A percentile compares a stretch with the other conserved stretches of the same genome.
phyloP scores from a whole-genome alignment of 1,284 basidiomycete species.

The Heterobasidion irregulare region DNA sequence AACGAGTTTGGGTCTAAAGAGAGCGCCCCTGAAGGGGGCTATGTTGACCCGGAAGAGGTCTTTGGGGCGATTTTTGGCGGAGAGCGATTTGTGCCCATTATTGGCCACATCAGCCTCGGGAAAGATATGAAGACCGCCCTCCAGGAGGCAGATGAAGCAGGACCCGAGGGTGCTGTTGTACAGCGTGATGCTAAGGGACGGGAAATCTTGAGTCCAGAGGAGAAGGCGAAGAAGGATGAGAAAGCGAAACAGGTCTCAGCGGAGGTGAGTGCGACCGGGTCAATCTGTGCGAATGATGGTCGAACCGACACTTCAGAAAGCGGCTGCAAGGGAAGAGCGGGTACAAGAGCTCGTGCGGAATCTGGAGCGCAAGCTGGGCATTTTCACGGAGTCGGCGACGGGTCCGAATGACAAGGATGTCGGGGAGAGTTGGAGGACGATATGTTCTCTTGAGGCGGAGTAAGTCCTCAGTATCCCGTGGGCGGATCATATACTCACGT shows the following conservation, averaged over 20 bases:
- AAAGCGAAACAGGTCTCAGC: constrained; percentile 59
- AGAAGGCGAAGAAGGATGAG: constrained; percentile 74
- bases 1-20: constrained; percentile 87
- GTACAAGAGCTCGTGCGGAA: constrained; percentile 81
- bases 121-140: constrained; percentile 97
- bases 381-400: constrained; percentile 87
- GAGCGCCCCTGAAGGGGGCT: constrained; percentile 70
- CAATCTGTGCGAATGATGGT: constrained; percentile 4
- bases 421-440: constrained; percentile 61
- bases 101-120: constrained; percentile 78
- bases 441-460: constrained; percentile 80
- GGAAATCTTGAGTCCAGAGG: constrained; percentile 74
- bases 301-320: constrained; percentile 47
- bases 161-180: constrained; percentile 23
- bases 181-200: constrained; percentile 58
- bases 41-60: constrained; percentile 77
- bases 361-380: constrained; percentile 80
- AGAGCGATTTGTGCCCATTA: constrained; percentile 76
- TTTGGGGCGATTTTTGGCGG: constrained; percentile 93
- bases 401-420: constrained; percentile 69
- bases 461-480: constrained; percentile 26
- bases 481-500: too few species aligned
- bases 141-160: constrained; percentile 81
- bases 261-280: constrained; percentile 38
- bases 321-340: constrained; percentile 70